Percentiles rank a stretch among this genome's conserved stretches.
These are phyloP conservation scores for Amanita pallidorosea DNA, from an alignment of 768 basidiomycete genomes.

Conservation along the genomic window DNA sequence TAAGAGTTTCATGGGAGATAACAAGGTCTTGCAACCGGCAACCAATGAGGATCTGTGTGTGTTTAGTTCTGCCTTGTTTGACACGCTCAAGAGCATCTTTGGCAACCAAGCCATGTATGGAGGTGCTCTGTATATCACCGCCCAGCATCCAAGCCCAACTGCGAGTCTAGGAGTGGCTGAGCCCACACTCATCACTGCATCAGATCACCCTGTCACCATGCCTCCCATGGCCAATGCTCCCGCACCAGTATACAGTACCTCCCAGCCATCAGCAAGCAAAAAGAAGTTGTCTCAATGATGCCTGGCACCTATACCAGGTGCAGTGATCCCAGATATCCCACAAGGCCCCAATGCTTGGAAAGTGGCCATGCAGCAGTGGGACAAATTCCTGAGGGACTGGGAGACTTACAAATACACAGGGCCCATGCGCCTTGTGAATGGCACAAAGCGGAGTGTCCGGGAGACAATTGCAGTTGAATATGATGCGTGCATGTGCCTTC, in stretches of 20 bases:
- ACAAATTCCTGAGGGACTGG: neutral
- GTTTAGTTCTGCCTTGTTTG: neutral
- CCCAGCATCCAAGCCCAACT: conserved; percentile 10
- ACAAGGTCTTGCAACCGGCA: conserved; percentile 6
- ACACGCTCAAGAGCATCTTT: neutral
- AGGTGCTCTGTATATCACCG: conserved; percentile 18
- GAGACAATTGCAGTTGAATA: neutral
- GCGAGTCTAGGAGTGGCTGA: neutral
- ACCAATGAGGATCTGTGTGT: conserved; percentile 12
- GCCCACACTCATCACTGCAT: neutral
- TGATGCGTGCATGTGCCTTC: neutral
- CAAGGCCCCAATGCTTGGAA: neutral
- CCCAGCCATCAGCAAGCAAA: neutral
- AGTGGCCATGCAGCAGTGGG: neutral
- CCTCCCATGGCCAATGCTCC: too few species aligned
- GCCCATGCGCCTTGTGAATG: too few species aligned
- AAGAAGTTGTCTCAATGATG: neutral
- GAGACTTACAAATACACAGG: too few species aligned
- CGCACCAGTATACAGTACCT: too few species aligned
- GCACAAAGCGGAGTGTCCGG: neutral
- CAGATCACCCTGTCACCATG: conserved; percentile 16
- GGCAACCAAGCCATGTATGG: neutral
- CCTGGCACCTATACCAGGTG: neutral
- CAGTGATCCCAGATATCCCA: neutral
- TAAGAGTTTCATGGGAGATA: conserved; percentile 18